phyloP scores from a whole-genome alignment of 2,329 filamentous ascomycete genomes.

The Nannizziopsis barbatae region DNA sequence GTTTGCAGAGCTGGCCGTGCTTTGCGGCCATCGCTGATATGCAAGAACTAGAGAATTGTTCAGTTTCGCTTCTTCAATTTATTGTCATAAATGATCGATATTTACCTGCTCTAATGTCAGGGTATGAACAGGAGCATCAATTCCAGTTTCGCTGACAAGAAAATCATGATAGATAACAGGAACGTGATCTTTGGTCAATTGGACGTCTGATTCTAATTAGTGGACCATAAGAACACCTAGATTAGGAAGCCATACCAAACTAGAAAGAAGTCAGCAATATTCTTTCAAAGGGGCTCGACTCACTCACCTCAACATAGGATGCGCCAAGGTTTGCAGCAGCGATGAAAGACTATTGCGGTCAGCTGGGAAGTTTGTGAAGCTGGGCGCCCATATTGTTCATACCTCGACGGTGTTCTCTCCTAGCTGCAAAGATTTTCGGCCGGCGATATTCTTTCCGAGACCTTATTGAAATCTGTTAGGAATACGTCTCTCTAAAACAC shows the following conservation, averaged over 20 bases:
- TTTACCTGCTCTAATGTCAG: constrained; percentile 71
- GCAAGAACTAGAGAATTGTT: constrained; percentile 51
- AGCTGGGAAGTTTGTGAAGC: constrained; percentile 10
- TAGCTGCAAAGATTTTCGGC: constrained; percentile 77
- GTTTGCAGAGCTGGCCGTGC: constrained; percentile 24
- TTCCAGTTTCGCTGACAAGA: constrained; percentile 90
- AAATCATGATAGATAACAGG: constrained; percentile 99
- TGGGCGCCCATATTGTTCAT: constrained; percentile 9
- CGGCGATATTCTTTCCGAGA: constrained; percentile 78
- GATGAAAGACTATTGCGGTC: constrained; percentile 63
- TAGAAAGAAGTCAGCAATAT: constrained; percentile 5
- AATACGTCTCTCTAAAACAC: constrained; percentile 11
- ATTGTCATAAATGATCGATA: neutral
- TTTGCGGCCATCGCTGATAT: constrained; percentile 55
- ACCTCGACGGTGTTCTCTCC: constrained; percentile 84
- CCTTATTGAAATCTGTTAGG: constrained; percentile 36
- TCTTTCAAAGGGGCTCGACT: neutral
- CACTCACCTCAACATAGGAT: constrained; percentile 51
- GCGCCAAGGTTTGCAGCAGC: constrained; percentile 86
- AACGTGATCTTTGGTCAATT: constrained; percentile 96
- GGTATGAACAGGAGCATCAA: constrained; percentile 91
- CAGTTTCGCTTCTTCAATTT: neutral
- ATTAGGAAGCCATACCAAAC: constrained; percentile 14
- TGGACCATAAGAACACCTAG: neutral
- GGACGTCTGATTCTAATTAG: constrained; percentile 62